Percentiles rank a stretch among this genome's conserved stretches.
phyloP scores from a whole-genome alignment of 1,284 basidiomycete genomes.

The Microbotryomycetes sp. region DNA sequence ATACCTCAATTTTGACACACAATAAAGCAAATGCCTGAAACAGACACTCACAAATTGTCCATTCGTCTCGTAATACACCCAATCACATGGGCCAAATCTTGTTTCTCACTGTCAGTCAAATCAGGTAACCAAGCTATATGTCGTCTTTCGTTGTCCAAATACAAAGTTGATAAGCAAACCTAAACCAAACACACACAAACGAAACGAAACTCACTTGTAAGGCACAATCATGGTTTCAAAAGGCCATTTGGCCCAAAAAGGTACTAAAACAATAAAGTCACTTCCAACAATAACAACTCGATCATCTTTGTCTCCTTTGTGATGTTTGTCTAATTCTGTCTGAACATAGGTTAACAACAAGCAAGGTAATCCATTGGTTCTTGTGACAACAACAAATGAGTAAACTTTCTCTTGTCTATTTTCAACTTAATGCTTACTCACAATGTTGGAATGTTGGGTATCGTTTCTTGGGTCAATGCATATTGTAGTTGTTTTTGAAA shows the following conservation, averaged over 20 bases:
- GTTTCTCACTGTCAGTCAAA: conserved; percentile 57
- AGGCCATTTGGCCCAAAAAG: conserved; percentile 96
- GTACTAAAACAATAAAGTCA: conserved; percentile 80
- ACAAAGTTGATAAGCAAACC: background rate
- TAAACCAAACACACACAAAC: background rate
- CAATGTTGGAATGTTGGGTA: conserved; percentile 14
- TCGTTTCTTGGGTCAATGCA: conserved; percentile 26
- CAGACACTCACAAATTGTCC: conserved; percentile 58
- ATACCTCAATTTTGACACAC: too few relatives aligned
- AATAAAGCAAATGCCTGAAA: conserved; percentile 49
- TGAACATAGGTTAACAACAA: conserved; percentile 79
- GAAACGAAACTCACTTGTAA: conserved; percentile 45
- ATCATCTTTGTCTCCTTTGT: conserved; percentile 5
- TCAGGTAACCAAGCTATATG: conserved; percentile 66
- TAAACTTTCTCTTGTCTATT: background rate
- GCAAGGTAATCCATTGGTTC: conserved; percentile 58
- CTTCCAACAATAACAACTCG: conserved; percentile 65
- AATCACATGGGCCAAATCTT: conserved; percentile 59
- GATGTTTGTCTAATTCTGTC: conserved; percentile 56
- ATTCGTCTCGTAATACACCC: conserved; percentile 65
- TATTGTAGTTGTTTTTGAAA: conserved; percentile 53
- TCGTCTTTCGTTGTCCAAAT: conserved; percentile 39
- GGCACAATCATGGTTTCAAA: conserved; percentile 80
- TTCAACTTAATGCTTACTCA: conserved; percentile 10
- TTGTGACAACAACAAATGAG: conserved; percentile 35